Base-by-base conservation (phyloP, 192 early-diverging fungal genomes). In the Glomus cerebriforme region DNA sequence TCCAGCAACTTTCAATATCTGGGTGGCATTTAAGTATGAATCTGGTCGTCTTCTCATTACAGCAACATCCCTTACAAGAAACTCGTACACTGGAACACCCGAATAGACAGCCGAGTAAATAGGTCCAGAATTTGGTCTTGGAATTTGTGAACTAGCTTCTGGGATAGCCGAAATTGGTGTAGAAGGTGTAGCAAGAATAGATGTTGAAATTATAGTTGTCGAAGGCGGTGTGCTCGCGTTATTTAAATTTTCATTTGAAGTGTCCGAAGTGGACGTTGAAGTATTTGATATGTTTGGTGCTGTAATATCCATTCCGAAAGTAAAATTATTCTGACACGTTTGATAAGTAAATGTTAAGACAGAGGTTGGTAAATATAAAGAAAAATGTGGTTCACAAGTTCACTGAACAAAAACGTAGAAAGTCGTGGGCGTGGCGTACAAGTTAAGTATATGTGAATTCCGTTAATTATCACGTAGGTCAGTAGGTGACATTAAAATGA, bases 1-100 rank as follows among this genome's bases (percentile, higher is more conserved):
- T 66, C 91, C 92, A 26, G 96, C 96, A 24, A 93, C 92, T 80
- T 97, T 96, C 49, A 98, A 89, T 54, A 98, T 96, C 79, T 98
- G 96, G 7, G 96, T 98, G 24, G 92, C 96, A 84, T 98, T 98
- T 59, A 98, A 80, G 45, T 87, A 95, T 12, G 90, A 90, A 82
- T 98, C 96, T 64, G 88, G 84, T 43, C 92, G 89, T 66, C 95
- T 80, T 1, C 92, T 89, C 95, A 96, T 96, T 31, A 95, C 91
- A 17, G 92, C 92, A 27, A 91, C 89, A 32, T 87, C 90, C 68
- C 91, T 85, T 78, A 88, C 83, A 77, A 92, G 90, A 67, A 91
- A 87, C 85, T 97, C 94, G 81, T 92, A 95, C 29, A 97, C 93
- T 29, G 89, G 86, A 8, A 93, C 89, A 69, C 92, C 92, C 24